Percentiles rank a stretch among this genome's conserved stretches.
Conservation (phyloP, 305 asterid species). For the Fraxinus baroniana region DNA sequence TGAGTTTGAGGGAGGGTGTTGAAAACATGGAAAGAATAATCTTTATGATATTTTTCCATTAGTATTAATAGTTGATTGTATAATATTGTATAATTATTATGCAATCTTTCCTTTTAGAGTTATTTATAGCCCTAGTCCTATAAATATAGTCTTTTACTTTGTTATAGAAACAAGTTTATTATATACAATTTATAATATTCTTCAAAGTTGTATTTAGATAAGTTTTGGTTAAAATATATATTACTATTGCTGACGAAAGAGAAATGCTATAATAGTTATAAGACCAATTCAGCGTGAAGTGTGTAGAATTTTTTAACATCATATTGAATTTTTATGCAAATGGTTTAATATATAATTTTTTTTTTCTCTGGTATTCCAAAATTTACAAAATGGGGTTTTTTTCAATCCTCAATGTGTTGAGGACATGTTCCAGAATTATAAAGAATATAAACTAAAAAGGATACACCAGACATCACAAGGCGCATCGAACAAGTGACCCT, state of each 20-base stretch:
- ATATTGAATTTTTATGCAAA: not conserved
- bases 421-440: not conserved
- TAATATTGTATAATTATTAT: too few relatives aligned
- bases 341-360: not conserved
- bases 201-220: not conserved
- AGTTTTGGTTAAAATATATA: not conserved
- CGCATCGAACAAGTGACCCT: not conserved
- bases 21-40: too few relatives aligned
- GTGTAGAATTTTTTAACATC: too few relatives aligned
- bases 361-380: not conserved
- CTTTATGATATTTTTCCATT: too few relatives aligned
- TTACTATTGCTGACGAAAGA: not conserved
- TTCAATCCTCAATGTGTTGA: not conserved
- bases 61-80: too few relatives aligned
- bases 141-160: too few relatives aligned
- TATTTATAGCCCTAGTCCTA: too few relatives aligned
- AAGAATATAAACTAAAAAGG: not conserved
- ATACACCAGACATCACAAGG: not conserved
- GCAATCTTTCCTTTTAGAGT: too few relatives aligned
- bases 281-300: not conserved
- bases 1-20: too few relatives aligned
- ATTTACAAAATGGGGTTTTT: not conserved
- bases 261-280: not conserved
- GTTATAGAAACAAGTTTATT: too few relatives aligned
- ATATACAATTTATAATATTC: too few relatives aligned